phyloP scores from a whole-genome alignment of 768 basidiomycete species.

The Hygrocybe coccinea region DNA sequence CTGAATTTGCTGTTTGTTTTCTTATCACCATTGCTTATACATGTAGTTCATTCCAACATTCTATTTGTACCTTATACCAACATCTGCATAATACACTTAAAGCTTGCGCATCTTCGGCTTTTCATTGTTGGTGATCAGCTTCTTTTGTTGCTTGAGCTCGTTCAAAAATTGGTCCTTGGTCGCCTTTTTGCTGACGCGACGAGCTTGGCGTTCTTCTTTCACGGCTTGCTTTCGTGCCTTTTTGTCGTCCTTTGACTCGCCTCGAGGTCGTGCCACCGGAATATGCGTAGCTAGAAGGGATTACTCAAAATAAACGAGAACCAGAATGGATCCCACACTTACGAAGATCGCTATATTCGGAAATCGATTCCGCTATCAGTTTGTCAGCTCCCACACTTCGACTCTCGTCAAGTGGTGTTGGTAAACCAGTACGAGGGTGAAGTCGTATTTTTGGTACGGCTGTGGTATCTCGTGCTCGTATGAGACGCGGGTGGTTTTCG shows the following conservation, averaged over 20 bases:
- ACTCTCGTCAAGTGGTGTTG: conserved; percentile 40
- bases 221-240: conserved; percentile 65
- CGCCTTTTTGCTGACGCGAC: conserved; percentile 63
- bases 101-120: conserved; percentile 42
- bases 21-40: neutral
- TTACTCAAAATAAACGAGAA: neutral
- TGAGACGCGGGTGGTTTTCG: conserved; percentile 92
- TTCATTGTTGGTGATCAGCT: conserved; percentile 44
- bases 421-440: conserved; percentile 75
- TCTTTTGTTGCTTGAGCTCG: conserved; percentile 60
- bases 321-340: neutral
- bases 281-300: conserved; percentile 28
- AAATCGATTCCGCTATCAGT: conserved; percentile 8
- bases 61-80: neutral
- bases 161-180: conserved; percentile 58
- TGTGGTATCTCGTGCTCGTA: conserved; percentile 57
- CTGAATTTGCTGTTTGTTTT: neutral
- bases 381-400: conserved; percentile 2
- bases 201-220: conserved; percentile 59
- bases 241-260: conserved; percentile 74
- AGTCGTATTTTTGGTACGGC: conserved; percentile 60
- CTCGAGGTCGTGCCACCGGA: conserved; percentile 64
- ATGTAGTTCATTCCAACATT: neutral
- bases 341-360: conserved; percentile 18
- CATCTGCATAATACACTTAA: conserved; percentile 16